Evolutionary conservation across 768 basidiomycete genomes (phyloP).

Genomic region (Lactifluus pinguis): DNA sequence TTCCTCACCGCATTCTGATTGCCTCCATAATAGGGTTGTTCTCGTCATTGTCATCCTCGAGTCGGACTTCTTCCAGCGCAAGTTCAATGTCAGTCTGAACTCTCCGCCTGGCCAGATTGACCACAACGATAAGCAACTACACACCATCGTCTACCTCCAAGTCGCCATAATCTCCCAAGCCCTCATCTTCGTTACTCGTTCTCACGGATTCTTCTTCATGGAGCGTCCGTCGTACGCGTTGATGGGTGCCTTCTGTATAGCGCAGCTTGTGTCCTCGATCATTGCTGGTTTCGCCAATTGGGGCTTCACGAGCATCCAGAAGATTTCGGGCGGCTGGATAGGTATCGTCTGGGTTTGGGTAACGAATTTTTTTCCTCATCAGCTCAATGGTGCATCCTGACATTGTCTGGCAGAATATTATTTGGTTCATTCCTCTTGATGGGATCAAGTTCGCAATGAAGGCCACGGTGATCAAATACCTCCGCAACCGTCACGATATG

Average conservation of each 20-base stretch:
- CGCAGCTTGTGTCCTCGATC: conserved; percentile 91
- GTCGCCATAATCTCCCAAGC: conserved; percentile 99
- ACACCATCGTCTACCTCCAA: conserved; percentile 90
- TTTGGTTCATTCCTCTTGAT: conserved; percentile 96
- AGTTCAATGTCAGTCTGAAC: conserved; percentile 62
- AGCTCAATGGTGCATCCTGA: background rate
- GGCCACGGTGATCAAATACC: conserved; percentile 77
- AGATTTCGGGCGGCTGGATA: conserved; percentile 89
- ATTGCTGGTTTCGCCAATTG: conserved; percentile 91
- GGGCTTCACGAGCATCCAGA: conserved; percentile 81
- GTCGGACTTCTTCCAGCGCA: conserved; percentile 83
- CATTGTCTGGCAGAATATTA: conserved; percentile 57
- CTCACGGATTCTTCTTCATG: conserved; percentile 95
- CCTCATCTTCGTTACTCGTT: conserved; percentile 91
- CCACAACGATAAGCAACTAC: conserved; percentile 64
- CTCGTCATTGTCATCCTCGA: conserved; percentile 79
- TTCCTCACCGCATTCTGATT: conserved; percentile 4
- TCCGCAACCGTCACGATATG: conserved; percentile 56
- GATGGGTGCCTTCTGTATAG: conserved; percentile 82
- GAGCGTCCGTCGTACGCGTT: conserved; percentile 88
- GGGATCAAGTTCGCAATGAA: conserved; percentile 96
- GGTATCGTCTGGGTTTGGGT: conserved; percentile 98
- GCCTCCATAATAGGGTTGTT: conserved; percentile 46
- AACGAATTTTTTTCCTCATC: conserved; percentile 23
- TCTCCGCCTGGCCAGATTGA: conserved; percentile 23